Percentiles rank a stretch among this genome's conserved stretches.
These are phyloP conservation scores for Aphanomyces euteiches DNA, from an alignment of 352 stramenopile species.

Conservation along the genomic window DNA sequence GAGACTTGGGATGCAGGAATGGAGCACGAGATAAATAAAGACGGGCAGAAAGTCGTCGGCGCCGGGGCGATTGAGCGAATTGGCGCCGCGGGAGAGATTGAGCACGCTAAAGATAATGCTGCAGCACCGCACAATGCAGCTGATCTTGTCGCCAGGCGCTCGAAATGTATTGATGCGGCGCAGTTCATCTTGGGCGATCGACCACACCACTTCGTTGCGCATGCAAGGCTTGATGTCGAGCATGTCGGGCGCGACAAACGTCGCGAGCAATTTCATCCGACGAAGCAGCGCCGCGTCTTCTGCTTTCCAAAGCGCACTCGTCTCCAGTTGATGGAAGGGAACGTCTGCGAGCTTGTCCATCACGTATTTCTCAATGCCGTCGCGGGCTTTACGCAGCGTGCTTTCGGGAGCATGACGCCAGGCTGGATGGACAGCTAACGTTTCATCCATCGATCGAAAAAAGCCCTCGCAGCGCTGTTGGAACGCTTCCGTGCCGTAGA, in stretches of 20 bases:
- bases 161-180: constrained; percentile 85
- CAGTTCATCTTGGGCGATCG: constrained; percentile 84
- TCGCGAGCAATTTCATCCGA: constrained; percentile 76
- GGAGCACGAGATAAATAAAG: constrained; percentile 91
- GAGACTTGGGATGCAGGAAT: constrained; percentile 82
- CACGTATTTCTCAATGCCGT: constrained; percentile 89
- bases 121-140: constrained; percentile 83
- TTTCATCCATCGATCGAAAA: constrained; percentile 67
- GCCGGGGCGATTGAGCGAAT: constrained; percentile 58
- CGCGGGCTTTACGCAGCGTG: constrained; percentile 58
- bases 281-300: constrained; percentile 68
- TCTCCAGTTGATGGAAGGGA: constrained; percentile 63
- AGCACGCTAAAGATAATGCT: constrained; percentile 88
- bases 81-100: constrained; percentile 68
- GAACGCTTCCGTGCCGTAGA: constrained; percentile 73
- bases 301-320: constrained; percentile 60
- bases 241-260: constrained; percentile 83
- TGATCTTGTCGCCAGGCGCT: constrained; percentile 87
- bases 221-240: constrained; percentile 88
- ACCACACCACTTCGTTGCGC: constrained; percentile 87
- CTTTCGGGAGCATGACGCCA: constrained; percentile 65
- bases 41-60: constrained; percentile 89
- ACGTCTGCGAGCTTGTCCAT: constrained; percentile 86
- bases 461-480: constrained; percentile 60
- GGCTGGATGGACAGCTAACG: constrained; percentile 47